phyloP scores from a whole-genome alignment of 106 monocot species.

The Allium cepa region DNA sequence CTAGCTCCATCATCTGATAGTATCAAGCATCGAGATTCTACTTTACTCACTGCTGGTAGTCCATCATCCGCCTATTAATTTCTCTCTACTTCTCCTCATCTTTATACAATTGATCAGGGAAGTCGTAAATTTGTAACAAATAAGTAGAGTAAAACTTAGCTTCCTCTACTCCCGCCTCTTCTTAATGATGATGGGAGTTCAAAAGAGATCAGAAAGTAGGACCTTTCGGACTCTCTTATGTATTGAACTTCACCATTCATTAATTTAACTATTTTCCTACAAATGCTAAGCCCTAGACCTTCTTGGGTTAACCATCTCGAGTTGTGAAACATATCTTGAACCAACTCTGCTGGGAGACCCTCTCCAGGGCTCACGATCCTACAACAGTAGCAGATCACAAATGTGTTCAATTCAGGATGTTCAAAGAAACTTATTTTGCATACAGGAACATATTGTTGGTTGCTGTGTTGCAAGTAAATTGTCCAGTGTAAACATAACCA shows the following conservation, averaged over 20 bases:
- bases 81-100: too few relatives aligned
- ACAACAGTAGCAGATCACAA: neutral
- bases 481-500: too few relatives aligned
- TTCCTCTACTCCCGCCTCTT: conserved; percentile 23
- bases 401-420: too few relatives aligned
- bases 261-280: conserved; percentile 60
- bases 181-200: conserved; percentile 33
- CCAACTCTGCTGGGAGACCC: conserved; percentile 75
- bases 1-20: too few relatives aligned
- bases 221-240: conserved; percentile 76
- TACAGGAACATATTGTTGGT: too few relatives aligned
- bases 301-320: conserved; percentile 69
- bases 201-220: conserved; percentile 54
- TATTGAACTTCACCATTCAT: conserved; percentile 92
- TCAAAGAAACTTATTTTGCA: too few relatives aligned
- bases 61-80: too few relatives aligned
- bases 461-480: too few relatives aligned
- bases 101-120: too few relatives aligned
- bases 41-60: too few relatives aligned
- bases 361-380: conserved; percentile 83
- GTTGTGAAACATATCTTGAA: conserved; percentile 89
- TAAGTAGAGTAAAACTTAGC: neutral
- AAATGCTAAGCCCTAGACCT: conserved; percentile 64
- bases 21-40: too few relatives aligned
- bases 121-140: too few relatives aligned